Evolutionary conservation across 1,284 basidiomycete genomes (phyloP).

Genomic region (Puccinia novopanici): DNA sequence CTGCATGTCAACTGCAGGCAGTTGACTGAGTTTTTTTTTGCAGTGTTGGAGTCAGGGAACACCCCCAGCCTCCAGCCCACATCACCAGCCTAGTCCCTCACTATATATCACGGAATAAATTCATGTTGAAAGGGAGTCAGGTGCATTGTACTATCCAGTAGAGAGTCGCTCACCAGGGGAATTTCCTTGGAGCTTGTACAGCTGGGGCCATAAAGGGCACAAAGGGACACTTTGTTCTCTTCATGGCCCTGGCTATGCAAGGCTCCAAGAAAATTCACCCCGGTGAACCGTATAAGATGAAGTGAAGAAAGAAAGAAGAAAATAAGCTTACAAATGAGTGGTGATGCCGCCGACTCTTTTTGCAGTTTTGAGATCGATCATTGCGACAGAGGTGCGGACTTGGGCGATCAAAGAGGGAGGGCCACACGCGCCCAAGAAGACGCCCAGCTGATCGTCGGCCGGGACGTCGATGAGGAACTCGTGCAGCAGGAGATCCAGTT

Average conservation of each 20-base stretch:
- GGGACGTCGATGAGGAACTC: constrained; percentile 42
- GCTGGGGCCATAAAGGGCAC: no score
- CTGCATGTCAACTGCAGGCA: no score
- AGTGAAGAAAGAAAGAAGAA: neutral
- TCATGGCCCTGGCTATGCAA: neutral
- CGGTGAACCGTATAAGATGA: neutral
- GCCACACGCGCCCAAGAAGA: constrained; percentile 41
- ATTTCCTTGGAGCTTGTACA: neutral
- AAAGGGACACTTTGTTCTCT: no score
- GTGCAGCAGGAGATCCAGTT: constrained; percentile 15
- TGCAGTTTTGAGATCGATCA: constrained; percentile 26
- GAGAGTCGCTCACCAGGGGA: neutral
- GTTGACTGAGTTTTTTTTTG: no score
- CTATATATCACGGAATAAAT: neutral
- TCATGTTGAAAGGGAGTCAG: neutral
- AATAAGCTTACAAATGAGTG: constrained; percentile 34
- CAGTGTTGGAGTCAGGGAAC: no score
- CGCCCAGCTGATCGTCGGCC: constrained; percentile 8
- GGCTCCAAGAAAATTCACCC: neutral
- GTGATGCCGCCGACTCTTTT: constrained; percentile 38
- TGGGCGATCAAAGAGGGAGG: constrained; percentile 28
- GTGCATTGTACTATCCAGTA: no score
- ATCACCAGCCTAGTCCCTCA: constrained; percentile 22
- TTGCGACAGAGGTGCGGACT: constrained; percentile 38
- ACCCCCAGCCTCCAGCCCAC: neutral